Conservation (phyloP, 1,284 basidiomycete species). For the Vanrija sp. region DNA sequence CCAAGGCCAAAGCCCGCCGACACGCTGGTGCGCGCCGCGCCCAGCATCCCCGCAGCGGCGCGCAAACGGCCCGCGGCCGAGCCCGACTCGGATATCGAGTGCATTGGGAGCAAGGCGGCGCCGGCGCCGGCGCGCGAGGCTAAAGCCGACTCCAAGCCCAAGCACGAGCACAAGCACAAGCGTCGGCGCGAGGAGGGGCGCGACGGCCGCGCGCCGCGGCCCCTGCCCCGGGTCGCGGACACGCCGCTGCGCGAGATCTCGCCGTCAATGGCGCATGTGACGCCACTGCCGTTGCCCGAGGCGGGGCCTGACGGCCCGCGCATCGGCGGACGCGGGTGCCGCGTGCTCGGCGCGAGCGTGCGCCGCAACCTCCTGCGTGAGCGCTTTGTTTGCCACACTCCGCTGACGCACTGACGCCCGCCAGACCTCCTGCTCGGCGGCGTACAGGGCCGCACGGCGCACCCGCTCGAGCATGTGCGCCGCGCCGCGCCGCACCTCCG, state of each 20-base stretch:
- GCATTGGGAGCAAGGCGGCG: background rate
- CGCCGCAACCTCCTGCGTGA: constrained; percentile 7
- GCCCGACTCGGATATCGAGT: background rate
- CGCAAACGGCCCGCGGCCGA: background rate
- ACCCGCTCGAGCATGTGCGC: too few species aligned
- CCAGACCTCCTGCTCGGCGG: constrained; percentile 5
- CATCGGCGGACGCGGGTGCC: background rate
- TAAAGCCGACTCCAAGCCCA: background rate
- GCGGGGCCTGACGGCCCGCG: too few species aligned
- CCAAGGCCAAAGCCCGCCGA: too few species aligned
- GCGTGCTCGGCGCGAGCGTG: background rate
- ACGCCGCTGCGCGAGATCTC: background rate
- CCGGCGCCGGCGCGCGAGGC: background rate
- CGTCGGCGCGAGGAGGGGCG: background rate
- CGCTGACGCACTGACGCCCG: too few species aligned
- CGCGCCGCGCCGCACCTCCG: too few species aligned
- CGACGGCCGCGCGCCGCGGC: too few species aligned
- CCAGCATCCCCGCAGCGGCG: too few species aligned
- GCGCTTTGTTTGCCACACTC: background rate
- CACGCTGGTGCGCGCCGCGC: too few species aligned
- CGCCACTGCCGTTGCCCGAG: too few species aligned
- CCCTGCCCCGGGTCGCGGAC: too few species aligned
- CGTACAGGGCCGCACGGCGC: background rate
- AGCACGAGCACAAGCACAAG: constrained; percentile 7
- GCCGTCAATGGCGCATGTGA: background rate